Evolutionary conservation across 305 asterid genomes (phyloP), one percentile per base, ranked within the genome.

Genomic region (Fraxinus dipetala): DNA sequence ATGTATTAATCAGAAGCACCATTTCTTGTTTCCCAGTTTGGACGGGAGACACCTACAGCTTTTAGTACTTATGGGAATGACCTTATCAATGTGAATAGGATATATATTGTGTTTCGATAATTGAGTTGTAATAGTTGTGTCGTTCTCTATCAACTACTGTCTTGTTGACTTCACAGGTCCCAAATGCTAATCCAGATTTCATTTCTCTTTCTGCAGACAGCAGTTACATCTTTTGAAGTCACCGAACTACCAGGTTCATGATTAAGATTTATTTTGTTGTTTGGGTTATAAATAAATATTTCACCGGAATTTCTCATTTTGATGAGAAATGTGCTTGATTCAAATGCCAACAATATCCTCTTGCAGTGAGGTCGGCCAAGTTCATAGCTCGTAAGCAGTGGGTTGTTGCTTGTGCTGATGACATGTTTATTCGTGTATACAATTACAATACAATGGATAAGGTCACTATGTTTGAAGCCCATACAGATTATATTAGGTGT

Each of bases 361-460:
- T 87, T 85, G 84, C 98, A 96, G 99, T 94, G 86, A 90, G 99
- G 88, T 96, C 99, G 31, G 98, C 99, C 0, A 96, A 96, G 89
- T 96, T 96, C 81, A 88, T 96, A 83, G 90, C 99, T 79, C 93
- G 98, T 48, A 93, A 93, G 88, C 98, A 96, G 84, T 96, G 99
- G 99, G 96, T 96, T 72, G 98, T 96, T 84, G 99, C 98, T 65
- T 98, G 98, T 88, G 96, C 98, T 30, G 99, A 96, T 87, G 99
- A 96, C 89, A 94, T 94, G 99, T 90, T 84, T 81, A 90, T 96
- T 79, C 98, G 98, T 79, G 97, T 96, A 51, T 94, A 93, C 92
- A 94, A 94, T 85, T 96, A 96, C 89, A 92, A 96, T 85, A 96
- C 99, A 14, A 96, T 94, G 99, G 99, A 96, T 85, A 93, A 96